Percentiles rank a stretch among this genome's conserved stretches.
These are phyloP conservation scores for Saccharomycopsis fibuligera DNA, from an alignment of 805 yeast species.

Conservation along the genomic window DNA sequence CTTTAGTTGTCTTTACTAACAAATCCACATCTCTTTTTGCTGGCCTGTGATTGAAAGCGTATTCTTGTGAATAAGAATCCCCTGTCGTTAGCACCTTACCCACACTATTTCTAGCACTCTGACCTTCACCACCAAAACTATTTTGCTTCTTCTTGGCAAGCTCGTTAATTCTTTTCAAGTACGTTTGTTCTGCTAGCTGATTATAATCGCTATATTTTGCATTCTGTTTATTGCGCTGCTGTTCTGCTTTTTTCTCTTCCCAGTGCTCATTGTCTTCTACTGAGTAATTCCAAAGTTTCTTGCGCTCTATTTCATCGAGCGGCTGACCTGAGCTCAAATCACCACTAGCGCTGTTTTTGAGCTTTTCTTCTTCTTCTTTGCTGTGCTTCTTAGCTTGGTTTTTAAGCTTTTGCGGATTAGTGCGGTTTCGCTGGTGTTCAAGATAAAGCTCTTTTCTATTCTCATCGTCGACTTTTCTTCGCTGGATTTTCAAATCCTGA, in stretches of 20 bases:
- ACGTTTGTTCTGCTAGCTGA: constrained; percentile 55
- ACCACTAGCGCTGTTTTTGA: neutral
- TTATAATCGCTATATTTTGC: constrained; percentile 44
- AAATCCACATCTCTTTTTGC: constrained; percentile 28
- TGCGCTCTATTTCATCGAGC: constrained; percentile 27
- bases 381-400: constrained; percentile 1
- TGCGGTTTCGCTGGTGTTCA: constrained; percentile 12
- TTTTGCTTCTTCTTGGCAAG: constrained; percentile 31
- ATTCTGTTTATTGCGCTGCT: constrained; percentile 26
- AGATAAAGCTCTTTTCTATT: constrained; percentile 13
- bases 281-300: constrained; percentile 48
- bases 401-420: neutral
- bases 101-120: constrained; percentile 23
- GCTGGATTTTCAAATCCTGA: constrained; percentile 1
- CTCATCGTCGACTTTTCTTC: constrained; percentile 6
- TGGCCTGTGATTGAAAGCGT: constrained; percentile 33
- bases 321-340: too few species aligned
- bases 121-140: constrained; percentile 12
- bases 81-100: constrained; percentile 22
- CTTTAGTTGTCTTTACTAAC: constrained; percentile 27
- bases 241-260: constrained; percentile 38
- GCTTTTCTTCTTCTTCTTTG: constrained; percentile 6
- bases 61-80: constrained; percentile 21
- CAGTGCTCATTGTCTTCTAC: constrained; percentile 61
- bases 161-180: constrained; percentile 43